Conservation (phyloP, 768 basidiomycete genomes). For the Amanita fuliginea region DNA sequence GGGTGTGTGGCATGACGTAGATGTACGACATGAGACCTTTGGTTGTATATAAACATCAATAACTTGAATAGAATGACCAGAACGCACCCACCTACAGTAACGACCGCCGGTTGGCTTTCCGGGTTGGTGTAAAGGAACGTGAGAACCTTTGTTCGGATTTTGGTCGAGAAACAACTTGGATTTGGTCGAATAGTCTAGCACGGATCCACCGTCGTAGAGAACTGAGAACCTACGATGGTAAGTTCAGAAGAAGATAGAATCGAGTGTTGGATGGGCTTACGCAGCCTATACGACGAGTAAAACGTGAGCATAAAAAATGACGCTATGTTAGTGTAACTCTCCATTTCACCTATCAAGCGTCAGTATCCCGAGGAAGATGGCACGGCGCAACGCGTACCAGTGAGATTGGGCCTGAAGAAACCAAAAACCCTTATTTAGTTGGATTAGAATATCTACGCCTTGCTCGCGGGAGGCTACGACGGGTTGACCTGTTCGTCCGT, state of each 20-base stretch:
- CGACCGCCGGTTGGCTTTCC: conserved; percentile 38
- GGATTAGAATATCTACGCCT: conserved; percentile 35
- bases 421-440: conserved; percentile 42
- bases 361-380: background rate
- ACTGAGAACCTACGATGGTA: conserved; percentile 15
- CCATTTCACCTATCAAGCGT: conserved; percentile 14
- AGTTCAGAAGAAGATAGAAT: background rate
- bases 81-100: conserved; percentile 31
- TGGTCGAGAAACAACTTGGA: conserved; percentile 46
- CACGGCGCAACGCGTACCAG: conserved; percentile 18
- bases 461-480: conserved; percentile 43
- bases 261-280: conserved; percentile 14
- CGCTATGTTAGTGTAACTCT: conserved; percentile 28
- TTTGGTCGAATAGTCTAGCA: conserved; percentile 33
- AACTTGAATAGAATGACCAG: background rate
- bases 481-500: too few relatives aligned
- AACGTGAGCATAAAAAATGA: background rate
- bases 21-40: conserved; percentile 32
- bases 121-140: conserved; percentile 61
- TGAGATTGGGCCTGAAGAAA: conserved; percentile 50
- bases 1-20: conserved; percentile 41
- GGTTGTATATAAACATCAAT: background rate
- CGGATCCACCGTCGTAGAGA: conserved; percentile 47
- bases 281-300: conserved; percentile 21
- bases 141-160: conserved; percentile 56